phyloP scores from a whole-genome alignment of 1,284 basidiomycete species.

The Ganoderma leucocontextum region DNA sequence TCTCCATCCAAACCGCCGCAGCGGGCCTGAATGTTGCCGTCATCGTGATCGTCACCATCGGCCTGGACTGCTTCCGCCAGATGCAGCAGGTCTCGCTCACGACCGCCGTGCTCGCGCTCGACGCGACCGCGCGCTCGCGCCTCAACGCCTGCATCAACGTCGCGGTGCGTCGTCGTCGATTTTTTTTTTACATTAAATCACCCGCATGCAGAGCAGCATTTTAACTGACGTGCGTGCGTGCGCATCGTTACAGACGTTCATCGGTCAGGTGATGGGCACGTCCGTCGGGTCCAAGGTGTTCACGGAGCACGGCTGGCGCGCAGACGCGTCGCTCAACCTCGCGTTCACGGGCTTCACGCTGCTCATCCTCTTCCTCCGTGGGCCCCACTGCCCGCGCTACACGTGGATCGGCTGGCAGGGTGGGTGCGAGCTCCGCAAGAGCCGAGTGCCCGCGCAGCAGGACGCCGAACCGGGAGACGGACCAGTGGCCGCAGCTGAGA shows the following conservation, averaged over 20 bases:
- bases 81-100: conserved; percentile 51
- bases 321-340: conserved; percentile 55
- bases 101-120: conserved; percentile 50
- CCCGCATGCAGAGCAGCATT: no score
- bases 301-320: conserved; percentile 58
- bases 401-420: conserved; percentile 51
- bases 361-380: conserved; percentile 50
- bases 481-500: not conserved
- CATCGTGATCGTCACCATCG: conserved; percentile 53
- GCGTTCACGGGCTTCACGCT: conserved; percentile 53
- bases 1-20: conserved; percentile 53
- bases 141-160: conserved; percentile 61
- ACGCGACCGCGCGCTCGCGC: conserved; percentile 51
- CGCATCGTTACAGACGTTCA: conserved; percentile 3
- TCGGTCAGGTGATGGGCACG: conserved; percentile 61
- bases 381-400: conserved; percentile 50
- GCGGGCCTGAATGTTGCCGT: conserved; percentile 55
- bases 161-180: conserved; percentile 42
- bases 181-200: not conserved
- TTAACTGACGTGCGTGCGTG: not conserved
- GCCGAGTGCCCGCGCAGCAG: conserved; percentile 18
- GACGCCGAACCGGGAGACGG: conserved; percentile 7
- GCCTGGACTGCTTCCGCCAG: conserved; percentile 58
- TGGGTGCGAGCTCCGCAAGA: conserved; percentile 41
- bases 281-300: conserved; percentile 61